A percentile compares a stretch with the other conserved stretches of the same genome.
phyloP scores from a whole-genome alignment of 2,329 filamentous ascomycete species.

The Xylaria sp. region DNA sequence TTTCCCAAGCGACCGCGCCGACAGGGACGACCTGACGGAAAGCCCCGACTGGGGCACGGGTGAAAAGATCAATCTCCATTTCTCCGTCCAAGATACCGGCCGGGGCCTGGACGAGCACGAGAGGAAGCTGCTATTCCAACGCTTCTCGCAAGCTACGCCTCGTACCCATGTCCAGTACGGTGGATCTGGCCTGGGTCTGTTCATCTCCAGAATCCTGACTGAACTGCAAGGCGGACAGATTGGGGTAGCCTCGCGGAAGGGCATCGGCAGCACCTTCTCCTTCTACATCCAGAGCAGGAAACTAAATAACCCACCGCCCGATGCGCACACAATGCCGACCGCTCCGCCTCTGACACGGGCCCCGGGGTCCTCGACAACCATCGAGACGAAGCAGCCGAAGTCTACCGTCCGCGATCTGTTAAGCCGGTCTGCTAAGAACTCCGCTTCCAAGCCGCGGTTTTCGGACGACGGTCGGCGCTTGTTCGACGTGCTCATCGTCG shows the following conservation, averaged over 20 bases:
- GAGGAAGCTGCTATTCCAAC: slow-evolving; percentile 67
- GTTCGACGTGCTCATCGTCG: slow-evolving; percentile 65
- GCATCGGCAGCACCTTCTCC: slow-evolving; percentile 72
- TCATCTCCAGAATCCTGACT: slow-evolving; percentile 75
- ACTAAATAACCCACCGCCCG: slow-evolving; percentile 45
- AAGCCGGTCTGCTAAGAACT: slow-evolving; percentile 12
- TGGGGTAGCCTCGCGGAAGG: slow-evolving; percentile 68
- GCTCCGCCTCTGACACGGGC: slow-evolving; percentile 34
- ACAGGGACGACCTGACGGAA: slow-evolving; percentile 51
- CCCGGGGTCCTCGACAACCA: slow-evolving; percentile 39
- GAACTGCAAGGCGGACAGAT: slow-evolving; percentile 80
- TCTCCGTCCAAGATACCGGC: slow-evolving; percentile 73
- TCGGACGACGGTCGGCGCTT: slow-evolving; percentile 39
- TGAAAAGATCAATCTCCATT: slow-evolving; percentile 71
- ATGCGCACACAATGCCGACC: slow-evolving; percentile 40
- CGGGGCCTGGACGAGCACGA: slow-evolving; percentile 67
- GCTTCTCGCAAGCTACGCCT: slow-evolving; percentile 70
- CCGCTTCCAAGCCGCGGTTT: slow-evolving; percentile 28
- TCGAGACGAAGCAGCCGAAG: slow-evolving; percentile 35
- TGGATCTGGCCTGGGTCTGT: slow-evolving; percentile 70
- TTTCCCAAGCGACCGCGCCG: slow-evolving; percentile 48
- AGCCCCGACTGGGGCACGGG: slow-evolving; percentile 71
- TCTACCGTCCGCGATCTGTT: slow-evolving; percentile 11
- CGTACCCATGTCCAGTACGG: slow-evolving; percentile 74
- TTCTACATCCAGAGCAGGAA: slow-evolving; percentile 75